Evolutionary conservation across 1,284 basidiomycete species (phyloP).

Genomic region (Sanghuangporus sanghuang): DNA sequence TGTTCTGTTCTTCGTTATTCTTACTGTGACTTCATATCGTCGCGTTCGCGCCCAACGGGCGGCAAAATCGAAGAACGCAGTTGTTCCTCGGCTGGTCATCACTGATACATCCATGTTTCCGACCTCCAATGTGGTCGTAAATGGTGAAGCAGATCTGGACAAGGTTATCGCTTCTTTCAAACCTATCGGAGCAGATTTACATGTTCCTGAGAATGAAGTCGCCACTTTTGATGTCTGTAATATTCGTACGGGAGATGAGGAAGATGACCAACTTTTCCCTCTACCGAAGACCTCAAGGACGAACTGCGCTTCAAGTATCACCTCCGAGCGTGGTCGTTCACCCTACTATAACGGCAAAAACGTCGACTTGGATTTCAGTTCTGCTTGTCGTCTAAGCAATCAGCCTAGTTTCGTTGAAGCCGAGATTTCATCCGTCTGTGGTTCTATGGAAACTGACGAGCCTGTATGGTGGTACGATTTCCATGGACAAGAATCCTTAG

Average conservation of each 20-base stretch:
- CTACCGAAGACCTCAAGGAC: background rate
- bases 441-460: background rate
- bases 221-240: background rate
- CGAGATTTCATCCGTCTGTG: too few relatives aligned
- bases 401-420: too few relatives aligned
- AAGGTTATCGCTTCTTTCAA: constrained; percentile 13
- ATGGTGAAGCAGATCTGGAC: constrained; percentile 7
- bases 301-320: too few relatives aligned
- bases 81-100: constrained; percentile 8
- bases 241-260: background rate
- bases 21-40: background rate
- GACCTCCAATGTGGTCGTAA: constrained; percentile 8
- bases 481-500: background rate
- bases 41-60: background rate
- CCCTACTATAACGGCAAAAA: too few relatives aligned
- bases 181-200: constrained; percentile 4
- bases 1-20: constrained; percentile 2
- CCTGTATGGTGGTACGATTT: constrained; percentile 11
- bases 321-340: too few relatives aligned
- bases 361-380: too few relatives aligned
- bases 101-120: constrained; percentile 16
- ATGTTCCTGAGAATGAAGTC: background rate
- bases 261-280: background rate
- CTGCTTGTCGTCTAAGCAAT: too few relatives aligned
- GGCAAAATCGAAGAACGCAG: background rate